phyloP scores from a whole-genome alignment of 139 green algal species.

The Eudorina sp. region DNA sequence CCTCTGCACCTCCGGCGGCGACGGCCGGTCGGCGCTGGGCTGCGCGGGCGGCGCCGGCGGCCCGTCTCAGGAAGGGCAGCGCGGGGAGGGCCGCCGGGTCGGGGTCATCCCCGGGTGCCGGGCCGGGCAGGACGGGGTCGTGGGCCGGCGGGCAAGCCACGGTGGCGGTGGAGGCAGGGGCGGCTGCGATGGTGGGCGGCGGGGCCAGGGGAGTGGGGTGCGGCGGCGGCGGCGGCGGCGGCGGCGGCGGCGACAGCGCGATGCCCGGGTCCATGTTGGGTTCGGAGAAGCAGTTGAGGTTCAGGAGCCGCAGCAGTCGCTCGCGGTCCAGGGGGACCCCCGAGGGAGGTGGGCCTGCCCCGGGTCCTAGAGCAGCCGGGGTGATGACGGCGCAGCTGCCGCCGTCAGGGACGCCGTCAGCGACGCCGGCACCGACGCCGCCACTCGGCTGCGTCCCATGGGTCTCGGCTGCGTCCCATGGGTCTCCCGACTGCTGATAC shows the following conservation, averaged over 20 bases:
- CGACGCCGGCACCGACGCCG: not conserved
- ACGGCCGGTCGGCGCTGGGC: too few species aligned
- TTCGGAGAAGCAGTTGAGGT: slow-evolving; percentile 37
- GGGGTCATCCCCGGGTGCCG: not conserved
- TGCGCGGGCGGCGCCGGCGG: too few species aligned
- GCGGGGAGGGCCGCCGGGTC: not conserved
- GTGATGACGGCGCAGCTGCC: too few species aligned
- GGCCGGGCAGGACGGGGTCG: not conserved
- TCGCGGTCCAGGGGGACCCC: not conserved
- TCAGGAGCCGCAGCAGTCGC: not conserved
- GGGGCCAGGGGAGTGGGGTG: too few species aligned
- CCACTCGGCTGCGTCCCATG: not conserved
- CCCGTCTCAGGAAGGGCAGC: not conserved
- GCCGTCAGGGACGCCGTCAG: not conserved
- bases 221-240: not conserved
- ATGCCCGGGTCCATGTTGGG: not conserved
- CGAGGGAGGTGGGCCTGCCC: too few species aligned
- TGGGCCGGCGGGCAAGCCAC: too few species aligned
- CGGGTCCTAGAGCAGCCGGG: too few species aligned
- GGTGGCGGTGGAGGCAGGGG: not conserved
- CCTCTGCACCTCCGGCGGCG: too few species aligned
- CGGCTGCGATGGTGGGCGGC: not conserved
- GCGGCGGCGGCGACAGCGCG: not conserved
- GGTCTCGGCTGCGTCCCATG: not conserved
- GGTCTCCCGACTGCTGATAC: not conserved